A percentile compares a stretch with the other conserved stretches of the same genome.
These are phyloP conservation scores for Populus simonii DNA, from an alignment of 345 rosid genomes.

Conservation along the genomic window DNA sequence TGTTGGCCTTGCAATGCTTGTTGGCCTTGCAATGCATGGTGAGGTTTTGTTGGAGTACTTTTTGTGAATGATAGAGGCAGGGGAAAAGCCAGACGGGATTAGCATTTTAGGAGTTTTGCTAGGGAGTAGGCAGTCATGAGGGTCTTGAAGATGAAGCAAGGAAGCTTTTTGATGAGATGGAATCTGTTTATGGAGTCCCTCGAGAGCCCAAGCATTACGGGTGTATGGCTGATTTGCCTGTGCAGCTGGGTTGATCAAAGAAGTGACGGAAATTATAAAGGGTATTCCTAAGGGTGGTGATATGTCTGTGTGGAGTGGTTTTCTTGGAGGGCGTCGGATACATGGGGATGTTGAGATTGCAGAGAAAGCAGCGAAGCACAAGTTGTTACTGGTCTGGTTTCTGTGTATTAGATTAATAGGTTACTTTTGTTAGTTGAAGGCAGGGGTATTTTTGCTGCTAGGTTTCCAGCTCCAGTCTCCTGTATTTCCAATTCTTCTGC, in stretches of 20 bases:
- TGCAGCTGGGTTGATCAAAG: slow-evolving; percentile 58
- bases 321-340: slow-evolving; percentile 74
- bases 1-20: too few species aligned
- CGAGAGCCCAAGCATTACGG: slow-evolving; percentile 70
- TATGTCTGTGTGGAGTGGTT: slow-evolving; percentile 65
- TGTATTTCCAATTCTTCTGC: too few species aligned
- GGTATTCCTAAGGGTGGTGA: slow-evolving; percentile 53
- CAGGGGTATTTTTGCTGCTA: background rate
- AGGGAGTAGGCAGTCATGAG: slow-evolving; percentile 64
- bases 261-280: slow-evolving; percentile 56
- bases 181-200: slow-evolving; percentile 33
- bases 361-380: slow-evolving; percentile 57
- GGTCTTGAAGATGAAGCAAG: slow-evolving; percentile 62
- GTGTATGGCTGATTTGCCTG: slow-evolving; percentile 76
- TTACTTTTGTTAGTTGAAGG: background rate
- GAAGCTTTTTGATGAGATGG: slow-evolving; percentile 56
- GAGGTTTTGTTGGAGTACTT: slow-evolving; percentile 42
- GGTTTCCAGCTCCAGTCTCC: too few species aligned
- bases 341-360: slow-evolving; percentile 64
- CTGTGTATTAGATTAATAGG: too few species aligned
- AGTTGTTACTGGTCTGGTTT: slow-evolving; percentile 60
- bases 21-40: slow-evolving; percentile 76
- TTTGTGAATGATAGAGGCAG: slow-evolving; percentile 42
- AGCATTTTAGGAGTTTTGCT: slow-evolving; percentile 57
- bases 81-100: slow-evolving; percentile 56